Percentiles rank a stretch among this genome's conserved stretches.
phyloP scores from a whole-genome alignment of 2,329 filamentous ascomycete genomes.

The Incumbomyces lentus region DNA sequence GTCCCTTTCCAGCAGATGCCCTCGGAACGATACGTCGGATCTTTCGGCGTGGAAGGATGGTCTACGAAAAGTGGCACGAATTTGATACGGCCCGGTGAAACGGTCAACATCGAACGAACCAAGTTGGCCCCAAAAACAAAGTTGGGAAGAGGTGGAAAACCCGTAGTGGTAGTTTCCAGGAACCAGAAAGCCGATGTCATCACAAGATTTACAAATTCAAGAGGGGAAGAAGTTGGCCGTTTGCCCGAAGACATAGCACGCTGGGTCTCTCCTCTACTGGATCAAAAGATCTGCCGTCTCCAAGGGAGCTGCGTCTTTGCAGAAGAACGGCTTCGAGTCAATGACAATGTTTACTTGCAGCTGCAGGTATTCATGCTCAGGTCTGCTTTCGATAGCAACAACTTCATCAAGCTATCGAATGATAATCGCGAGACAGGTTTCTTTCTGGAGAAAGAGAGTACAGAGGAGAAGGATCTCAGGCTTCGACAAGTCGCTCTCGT shows the following conservation, averaged over 20 bases:
- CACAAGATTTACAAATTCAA: slow-evolving; percentile 75
- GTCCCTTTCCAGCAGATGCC: slow-evolving; percentile 36
- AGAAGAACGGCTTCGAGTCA: slow-evolving; percentile 72
- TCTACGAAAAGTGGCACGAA: slow-evolving; percentile 70
- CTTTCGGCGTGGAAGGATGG: slow-evolving; percentile 87
- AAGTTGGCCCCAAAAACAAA: slow-evolving; percentile 54
- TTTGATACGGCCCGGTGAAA: slow-evolving; percentile 69
- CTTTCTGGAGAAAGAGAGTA: slow-evolving; percentile 76
- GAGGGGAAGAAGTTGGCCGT: slow-evolving; percentile 73
- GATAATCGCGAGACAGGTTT: slow-evolving; percentile 62
- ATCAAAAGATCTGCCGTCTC: slow-evolving; percentile 80
- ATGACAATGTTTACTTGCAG: slow-evolving; percentile 91
- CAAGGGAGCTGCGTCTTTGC: slow-evolving; percentile 83
- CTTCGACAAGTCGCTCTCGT: slow-evolving; percentile 80
- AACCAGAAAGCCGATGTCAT: slow-evolving; percentile 70
- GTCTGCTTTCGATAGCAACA: slow-evolving; percentile 58
- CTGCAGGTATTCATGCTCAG: slow-evolving; percentile 65
- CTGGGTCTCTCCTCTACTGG: slow-evolving; percentile 87
- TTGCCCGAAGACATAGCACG: slow-evolving; percentile 75
- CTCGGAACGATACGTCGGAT: slow-evolving; percentile 66
- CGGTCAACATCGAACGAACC: slow-evolving; percentile 76
- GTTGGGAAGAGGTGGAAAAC: slow-evolving; percentile 36
- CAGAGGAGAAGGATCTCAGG: slow-evolving; percentile 72
- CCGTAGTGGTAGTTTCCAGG: slow-evolving; percentile 29
- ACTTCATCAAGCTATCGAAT: slow-evolving; percentile 52